These are phyloP conservation scores for Coelastrella sp. DNA, from an alignment of 139 green algal species.

Conservation along the genomic window DNA sequence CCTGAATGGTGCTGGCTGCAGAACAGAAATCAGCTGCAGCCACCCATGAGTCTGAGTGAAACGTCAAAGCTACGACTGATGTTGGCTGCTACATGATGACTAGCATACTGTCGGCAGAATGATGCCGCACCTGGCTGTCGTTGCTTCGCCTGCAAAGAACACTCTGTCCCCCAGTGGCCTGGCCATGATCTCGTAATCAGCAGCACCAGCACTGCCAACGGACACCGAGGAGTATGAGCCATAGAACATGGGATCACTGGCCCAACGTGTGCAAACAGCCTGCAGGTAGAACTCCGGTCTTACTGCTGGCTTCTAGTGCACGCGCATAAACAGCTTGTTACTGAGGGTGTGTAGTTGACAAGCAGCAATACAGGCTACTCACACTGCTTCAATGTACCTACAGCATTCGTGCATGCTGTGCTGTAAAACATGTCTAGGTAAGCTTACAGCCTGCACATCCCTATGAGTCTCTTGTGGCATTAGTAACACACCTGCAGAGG, in stretches of 20 bases:
- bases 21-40: too few relatives aligned
- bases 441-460: too few relatives aligned
- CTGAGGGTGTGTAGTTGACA: background rate
- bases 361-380: too few relatives aligned
- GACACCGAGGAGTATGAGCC: constrained; percentile 92
- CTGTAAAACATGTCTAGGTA: too few relatives aligned
- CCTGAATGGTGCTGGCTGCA: too few relatives aligned
- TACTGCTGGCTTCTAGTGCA: background rate
- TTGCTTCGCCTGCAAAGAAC: constrained; percentile 94
- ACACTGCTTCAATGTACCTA: too few relatives aligned
- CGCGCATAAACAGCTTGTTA: background rate
- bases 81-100: too few relatives aligned
- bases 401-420: too few relatives aligned
- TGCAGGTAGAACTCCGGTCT: constrained; percentile 40
- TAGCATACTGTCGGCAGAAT: too few relatives aligned
- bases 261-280: constrained; percentile 88
- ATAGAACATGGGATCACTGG: constrained; percentile 77
- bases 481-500: constrained; percentile 52
- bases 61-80: too few relatives aligned
- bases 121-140: constrained; percentile 71
- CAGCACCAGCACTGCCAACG: constrained; percentile 78
- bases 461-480: too few relatives aligned
- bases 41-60: too few relatives aligned
- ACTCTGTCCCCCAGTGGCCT: constrained; percentile 74
- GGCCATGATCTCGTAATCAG: constrained; percentile 90